Base-by-base conservation (phyloP, 441 rosid species). In the Gossypium aridum region DNA sequence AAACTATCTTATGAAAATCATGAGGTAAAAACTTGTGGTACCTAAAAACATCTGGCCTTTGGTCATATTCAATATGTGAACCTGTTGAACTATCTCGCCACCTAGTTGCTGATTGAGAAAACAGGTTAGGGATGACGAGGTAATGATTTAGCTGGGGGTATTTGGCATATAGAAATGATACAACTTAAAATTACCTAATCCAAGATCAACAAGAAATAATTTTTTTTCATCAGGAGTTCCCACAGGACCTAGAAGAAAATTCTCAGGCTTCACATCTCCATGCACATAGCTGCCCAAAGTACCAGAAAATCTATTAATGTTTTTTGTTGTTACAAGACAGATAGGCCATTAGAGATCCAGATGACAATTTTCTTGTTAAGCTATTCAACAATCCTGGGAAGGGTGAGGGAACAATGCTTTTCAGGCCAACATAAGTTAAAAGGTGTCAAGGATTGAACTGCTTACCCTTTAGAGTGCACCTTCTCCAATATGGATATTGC, bases 261-360 rank as follows among this genome's bases (percentile, higher is more conserved):
- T 89, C 76, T 89, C 93, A 25, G 93, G 91, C 84, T 89, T 89
- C 37, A 89, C 90, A 81, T 89, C 93, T 28, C 93, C 93, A 75
- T 89, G 93, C 71, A 89, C 90, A 78, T 83, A 89, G 31, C 93
- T 89, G 82, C 56, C 5, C 56, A 8, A 54, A 60, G 23, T 19
- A 51, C 34, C 43, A 28, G 47, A 57, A 14, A 60, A 60, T 25
- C 31, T 70, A 70, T 17, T 12, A 54, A 28, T 28, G 9, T 28
- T 54, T 23, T 54, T n/a, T 14, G 23, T n/a, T 25, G 9, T 1
- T 70, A 31, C 31, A 28, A 28, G n/a, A 28, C n/a, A n/a, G 9
- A 54, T 37, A 28, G 16, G 26, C 53, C 28, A 54, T 10, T 49
- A 53, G 17, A 31, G 62, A 70, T 16, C 26, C 47, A 54, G 62